Evolutionary conservation across 2,329 filamentous ascomycete genomes (phyloP), one percentile per base, ranked within the genome.

Genomic region (Plenodomus tracheiphilus): DNA sequence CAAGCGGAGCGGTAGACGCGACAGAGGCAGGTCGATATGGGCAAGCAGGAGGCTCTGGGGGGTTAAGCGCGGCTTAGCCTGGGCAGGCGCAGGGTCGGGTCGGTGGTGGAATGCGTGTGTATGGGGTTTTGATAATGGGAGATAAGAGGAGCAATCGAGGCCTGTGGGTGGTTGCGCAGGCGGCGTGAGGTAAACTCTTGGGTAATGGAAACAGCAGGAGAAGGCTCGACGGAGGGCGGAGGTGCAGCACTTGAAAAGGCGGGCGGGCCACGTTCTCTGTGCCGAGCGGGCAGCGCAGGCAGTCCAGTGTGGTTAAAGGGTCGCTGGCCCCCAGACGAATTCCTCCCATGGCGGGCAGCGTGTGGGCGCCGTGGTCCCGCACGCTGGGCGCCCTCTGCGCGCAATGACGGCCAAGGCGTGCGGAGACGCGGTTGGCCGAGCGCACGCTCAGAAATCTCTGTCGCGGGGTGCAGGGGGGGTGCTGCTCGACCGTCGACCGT

Each of bases 101-200:
- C 62, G 60, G 56, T 39, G 25, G 43, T 43, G 45, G 60, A 66
- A 64, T 60, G 55, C 55, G 68, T 69, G 65, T 68, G 69, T 71
- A 56, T 57, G 60, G 54, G 64, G 59, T 55, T 65, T 68, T 73
- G 71, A 73, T 74, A 74, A 74, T 73, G 64, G 66, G 61, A 70
- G 68, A 77, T 77, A 77, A 76, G 66, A 66, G 54, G 52, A 50
- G 43, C 51, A 46, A 51, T 56, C 47, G 51, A 55, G 58, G 53
- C 58, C 56, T 68, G 60, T 69, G 66, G 58, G 66, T 68, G 66
- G 67, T 68, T 65, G 68, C 61, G 68, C 65, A 65, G 61, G 66
- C 69, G 68, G 64, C 66, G 74, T 75, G 74, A 75, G 73, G 74
- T 77, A 77, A 77, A 69, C 66, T 69, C 66, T 76, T 76, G 71